Conservation (phyloP, 2,329 filamentous ascomycete genomes). For the Calonectria montana region DNA sequence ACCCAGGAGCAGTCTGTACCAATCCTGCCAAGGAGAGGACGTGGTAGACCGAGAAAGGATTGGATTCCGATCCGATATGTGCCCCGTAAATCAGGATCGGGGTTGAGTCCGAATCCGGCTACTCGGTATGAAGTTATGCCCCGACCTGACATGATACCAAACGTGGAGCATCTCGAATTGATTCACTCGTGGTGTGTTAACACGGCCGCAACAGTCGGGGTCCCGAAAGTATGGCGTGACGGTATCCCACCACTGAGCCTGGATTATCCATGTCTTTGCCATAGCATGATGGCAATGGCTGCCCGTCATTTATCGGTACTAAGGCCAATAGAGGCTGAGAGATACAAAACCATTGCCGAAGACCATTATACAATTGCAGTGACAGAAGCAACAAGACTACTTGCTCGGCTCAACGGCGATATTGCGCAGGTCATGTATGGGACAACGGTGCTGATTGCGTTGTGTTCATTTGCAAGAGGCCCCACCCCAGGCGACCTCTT, state of each 20-base stretch:
- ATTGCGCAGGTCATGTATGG: slow-evolving; percentile 8
- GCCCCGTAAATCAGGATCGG: not conserved
- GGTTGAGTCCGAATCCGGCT: not conserved
- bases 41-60: not conserved
- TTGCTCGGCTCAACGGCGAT: not conserved
- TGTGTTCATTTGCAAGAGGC: not conserved
- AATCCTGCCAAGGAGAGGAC: not conserved
- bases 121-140: not conserved
- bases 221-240: not conserved
- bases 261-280: not conserved
- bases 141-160: not conserved
- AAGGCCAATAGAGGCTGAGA: not conserved
- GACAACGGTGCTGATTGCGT: not conserved
- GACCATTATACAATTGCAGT: slow-evolving; percentile 1
- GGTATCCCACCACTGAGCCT: not conserved
- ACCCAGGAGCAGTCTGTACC: not conserved
- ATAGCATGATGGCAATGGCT: not conserved
- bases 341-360: not conserved
- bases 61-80: not conserved
- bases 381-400: not conserved
- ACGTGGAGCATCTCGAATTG: not conserved
- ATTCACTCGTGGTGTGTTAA: slow-evolving; percentile 1
- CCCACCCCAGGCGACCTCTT: not conserved
- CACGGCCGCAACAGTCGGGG: not conserved
- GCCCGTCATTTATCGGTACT: not conserved